Percentiles rank a stretch among this genome's conserved stretches.
These are phyloP conservation scores for Zizania latifolia DNA, from an alignment of 176 grass and related monocot species.

Conservation along the genomic window DNA sequence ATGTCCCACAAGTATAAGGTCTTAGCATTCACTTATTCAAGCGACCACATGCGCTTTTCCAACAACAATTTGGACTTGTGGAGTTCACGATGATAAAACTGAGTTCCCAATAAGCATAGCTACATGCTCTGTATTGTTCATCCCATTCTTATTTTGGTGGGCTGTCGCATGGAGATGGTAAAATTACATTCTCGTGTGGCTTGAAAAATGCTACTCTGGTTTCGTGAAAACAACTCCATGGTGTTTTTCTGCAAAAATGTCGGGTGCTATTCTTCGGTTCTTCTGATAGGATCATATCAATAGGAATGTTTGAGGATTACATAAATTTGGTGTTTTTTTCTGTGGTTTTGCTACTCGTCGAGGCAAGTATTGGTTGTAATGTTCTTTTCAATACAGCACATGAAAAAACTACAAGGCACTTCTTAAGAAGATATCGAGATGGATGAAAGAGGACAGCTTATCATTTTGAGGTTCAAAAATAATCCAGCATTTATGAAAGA, in stretches of 20 bases:
- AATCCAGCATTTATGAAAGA: slow-evolving; percentile 89
- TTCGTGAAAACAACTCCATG: not conserved
- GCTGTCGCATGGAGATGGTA: too few relatives aligned
- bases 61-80: not conserved
- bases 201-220: not conserved
- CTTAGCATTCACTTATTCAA: not conserved
- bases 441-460: slow-evolving; percentile 82
- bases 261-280: too few relatives aligned
- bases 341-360: too few relatives aligned
- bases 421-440: slow-evolving; percentile 84
- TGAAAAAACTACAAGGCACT: slow-evolving; percentile 97
- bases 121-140: too few relatives aligned
- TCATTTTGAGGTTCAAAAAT: slow-evolving; percentile 76
- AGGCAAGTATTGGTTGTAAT: too few relatives aligned
- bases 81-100: not conserved
- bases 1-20: not conserved
- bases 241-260: too few relatives aligned
- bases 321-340: too few relatives aligned
- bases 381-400: slow-evolving; percentile 57
- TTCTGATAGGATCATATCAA: too few relatives aligned
- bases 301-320: too few relatives aligned
- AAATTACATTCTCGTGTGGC: too few relatives aligned
- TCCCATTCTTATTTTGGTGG: too few relatives aligned
- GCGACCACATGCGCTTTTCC: not conserved
- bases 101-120: not conserved